Percentiles rank a stretch among this genome's conserved stretches.
Conservation (phyloP, 176 grass and related monocot species). For the Raddia guianensis region DNA sequence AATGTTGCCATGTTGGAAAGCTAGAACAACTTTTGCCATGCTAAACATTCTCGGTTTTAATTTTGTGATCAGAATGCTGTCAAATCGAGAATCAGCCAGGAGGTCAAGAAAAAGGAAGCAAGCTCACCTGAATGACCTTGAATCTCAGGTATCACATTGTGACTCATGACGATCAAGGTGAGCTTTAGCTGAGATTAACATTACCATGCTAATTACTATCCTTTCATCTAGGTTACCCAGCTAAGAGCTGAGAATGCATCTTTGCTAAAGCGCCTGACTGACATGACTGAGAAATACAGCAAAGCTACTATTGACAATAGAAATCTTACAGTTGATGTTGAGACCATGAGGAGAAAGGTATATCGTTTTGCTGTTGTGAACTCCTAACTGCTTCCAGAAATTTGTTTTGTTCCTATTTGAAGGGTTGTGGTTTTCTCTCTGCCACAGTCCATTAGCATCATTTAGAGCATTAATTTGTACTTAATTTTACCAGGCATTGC, state of each 20-base stretch:
- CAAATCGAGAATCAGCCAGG: constrained; percentile 91
- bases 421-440: neutral
- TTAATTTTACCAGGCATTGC: neutral
- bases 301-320: constrained; percentile 58
- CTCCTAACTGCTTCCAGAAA: constrained; percentile 9
- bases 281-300: constrained; percentile 80
- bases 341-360: constrained; percentile 75
- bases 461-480: neutral
- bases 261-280: constrained; percentile 59
- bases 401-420: neutral
- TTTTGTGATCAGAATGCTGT: constrained; percentile 68
- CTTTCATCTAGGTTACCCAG: constrained; percentile 59
- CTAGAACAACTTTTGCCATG: constrained; percentile 3
- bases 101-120: constrained; percentile 92
- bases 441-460: neutral
- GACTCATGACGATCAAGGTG: constrained; percentile 12
- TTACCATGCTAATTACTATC: constrained; percentile 33
- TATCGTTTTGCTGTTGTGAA: constrained; percentile 19
- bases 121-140: constrained; percentile 69
- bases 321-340: constrained; percentile 76
- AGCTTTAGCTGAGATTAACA: constrained; percentile 11
- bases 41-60: constrained; percentile 20
- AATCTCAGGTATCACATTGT: constrained; percentile 60
- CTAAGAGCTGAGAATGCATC: constrained; percentile 78
- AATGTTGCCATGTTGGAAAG: constrained; percentile 5